phyloP scores from a whole-genome alignment of 257 asterid species.

The Catharanthus roseus region DNA sequence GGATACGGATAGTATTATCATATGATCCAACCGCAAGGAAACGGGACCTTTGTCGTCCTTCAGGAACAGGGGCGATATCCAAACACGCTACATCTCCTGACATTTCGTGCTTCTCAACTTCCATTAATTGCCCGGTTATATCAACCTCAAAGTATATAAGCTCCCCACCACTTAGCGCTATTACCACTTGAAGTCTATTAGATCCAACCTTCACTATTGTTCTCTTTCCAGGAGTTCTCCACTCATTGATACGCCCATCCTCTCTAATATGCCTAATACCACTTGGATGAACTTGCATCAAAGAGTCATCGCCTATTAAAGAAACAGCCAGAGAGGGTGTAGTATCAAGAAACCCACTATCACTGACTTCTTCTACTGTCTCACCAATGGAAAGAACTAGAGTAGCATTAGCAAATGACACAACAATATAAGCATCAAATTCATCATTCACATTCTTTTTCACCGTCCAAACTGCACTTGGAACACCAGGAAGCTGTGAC shows the following conservation, averaged over 20 bases:
- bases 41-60: conserved; percentile 97
- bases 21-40: conserved; percentile 98
- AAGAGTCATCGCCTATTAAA: conserved; percentile 94
- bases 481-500: conserved; percentile 95
- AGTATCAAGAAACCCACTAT: conserved; percentile 96
- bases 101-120: conserved; percentile 98
- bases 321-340: conserved; percentile 96
- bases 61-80: conserved; percentile 99
- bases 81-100: conserved; percentile 98
- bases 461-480: conserved; percentile 99
- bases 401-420: conserved; percentile 97
- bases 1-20: conserved; percentile 90
- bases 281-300: conserved; percentile 99
- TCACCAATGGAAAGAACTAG: conserved; percentile 99
- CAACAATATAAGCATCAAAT: conserved; percentile 96
- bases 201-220: conserved; percentile 96
- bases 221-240: conserved; percentile 99
- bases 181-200: conserved; percentile 96
- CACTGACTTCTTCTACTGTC: conserved; percentile 97
- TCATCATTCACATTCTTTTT: conserved; percentile 89
- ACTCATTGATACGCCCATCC: conserved; percentile 97
- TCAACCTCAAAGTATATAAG: conserved; percentile 96
- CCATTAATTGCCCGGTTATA: conserved; percentile 98
- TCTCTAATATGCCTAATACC: conserved; percentile 98
- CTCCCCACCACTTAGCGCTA: conserved; percentile 98